A percentile compares a stretch with the other conserved stretches of the same genome.
Evolutionary conservation across 768 basidiomycete genomes (phyloP).

Genomic region (Xanthoconium stramineum): DNA sequence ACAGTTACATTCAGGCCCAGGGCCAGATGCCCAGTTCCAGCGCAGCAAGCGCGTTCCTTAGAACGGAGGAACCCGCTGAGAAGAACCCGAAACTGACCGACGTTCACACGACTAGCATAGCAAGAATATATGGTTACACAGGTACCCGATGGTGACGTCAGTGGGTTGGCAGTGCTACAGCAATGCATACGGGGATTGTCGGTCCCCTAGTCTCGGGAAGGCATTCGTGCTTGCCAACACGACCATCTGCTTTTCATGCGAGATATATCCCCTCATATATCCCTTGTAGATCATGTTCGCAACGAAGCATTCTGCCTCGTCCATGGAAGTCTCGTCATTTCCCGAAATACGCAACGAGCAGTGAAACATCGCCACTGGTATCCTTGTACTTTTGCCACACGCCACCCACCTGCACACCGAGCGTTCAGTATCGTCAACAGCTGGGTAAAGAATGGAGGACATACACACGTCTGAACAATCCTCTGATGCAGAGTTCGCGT

Average conservation of each 20-base stretch:
- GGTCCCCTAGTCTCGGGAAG: slow-evolving; percentile 73
- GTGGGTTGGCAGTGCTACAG: slow-evolving; percentile 11
- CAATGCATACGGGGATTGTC: slow-evolving; percentile 46
- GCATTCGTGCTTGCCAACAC: slow-evolving; percentile 78
- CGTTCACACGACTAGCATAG: not conserved
- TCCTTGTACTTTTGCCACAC: slow-evolving; percentile 66
- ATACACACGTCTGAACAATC: slow-evolving; percentile 76
- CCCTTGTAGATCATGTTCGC: slow-evolving; percentile 96
- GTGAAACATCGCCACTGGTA: slow-evolving; percentile 81
- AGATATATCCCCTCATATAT: slow-evolving; percentile 93
- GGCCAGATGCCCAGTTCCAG: too few species aligned
- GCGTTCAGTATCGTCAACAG: not conserved
- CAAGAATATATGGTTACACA: too few species aligned
- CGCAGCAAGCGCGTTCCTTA: too few species aligned
- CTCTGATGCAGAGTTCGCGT: slow-evolving; percentile 80
- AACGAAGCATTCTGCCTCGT: slow-evolving; percentile 90
- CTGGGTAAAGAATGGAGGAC: slow-evolving; percentile 25
- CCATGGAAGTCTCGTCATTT: slow-evolving; percentile 55
- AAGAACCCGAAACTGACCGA: too few species aligned
- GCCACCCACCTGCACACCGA: slow-evolving; percentile 67
- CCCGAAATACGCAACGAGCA: slow-evolving; percentile 70
- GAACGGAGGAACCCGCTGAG: too few species aligned
- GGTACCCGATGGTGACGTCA: not conserved
- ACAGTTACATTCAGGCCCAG: too few species aligned
- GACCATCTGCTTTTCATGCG: slow-evolving; percentile 92